Base-by-base conservation (phyloP, 345 rosid species). In the Lepidium aucheri region DNA sequence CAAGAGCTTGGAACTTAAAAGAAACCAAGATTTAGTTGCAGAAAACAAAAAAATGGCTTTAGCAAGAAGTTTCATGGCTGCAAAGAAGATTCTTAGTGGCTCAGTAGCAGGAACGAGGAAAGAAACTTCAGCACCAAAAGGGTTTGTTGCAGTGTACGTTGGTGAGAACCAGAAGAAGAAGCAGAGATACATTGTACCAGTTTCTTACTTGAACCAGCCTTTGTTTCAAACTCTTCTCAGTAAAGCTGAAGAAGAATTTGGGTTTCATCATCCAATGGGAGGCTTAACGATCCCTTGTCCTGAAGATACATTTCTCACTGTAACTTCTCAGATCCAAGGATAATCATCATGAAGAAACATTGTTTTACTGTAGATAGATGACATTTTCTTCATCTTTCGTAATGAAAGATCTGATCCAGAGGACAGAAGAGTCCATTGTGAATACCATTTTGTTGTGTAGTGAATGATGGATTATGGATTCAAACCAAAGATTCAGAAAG, bases 251-350 rank as follows among this genome's bases (percentile, higher is more conserved):
- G 83, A 85, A 60, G 85, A 83, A 35, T 75, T 76, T 3, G 81
- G 84, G 0, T 76, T 69, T 14, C 40, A 75, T 53, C 84, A 82
- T 68, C 82, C 80, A 1, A 79, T 62, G 72, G 86, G 86, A 1
- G 82, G 81, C 15, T 67, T 85, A 12, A 83, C 76, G 7, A 69
- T 87, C 56, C 88, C 82, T 13, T 80, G 86, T 61, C 51, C 70
- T 7, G 79, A 82, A 70, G 79, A 82, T 8, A 57, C 42, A 0
- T 85, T 80, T 65, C 2, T 77, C 15, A 43, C 52, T 17, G 55
- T 81, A 53, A 79, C 78, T 64, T 79, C 79, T 18, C 43, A 45
- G 32, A 56, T 81, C 22, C 44, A 47, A 38, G 17, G 67, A 39
- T 52, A 67, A 53, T 76, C 15, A 33, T 38, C 57, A 49, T 28